Conservation (phyloP, 116 monocot genomes). For the Dioscorea cayenensis region DNA sequence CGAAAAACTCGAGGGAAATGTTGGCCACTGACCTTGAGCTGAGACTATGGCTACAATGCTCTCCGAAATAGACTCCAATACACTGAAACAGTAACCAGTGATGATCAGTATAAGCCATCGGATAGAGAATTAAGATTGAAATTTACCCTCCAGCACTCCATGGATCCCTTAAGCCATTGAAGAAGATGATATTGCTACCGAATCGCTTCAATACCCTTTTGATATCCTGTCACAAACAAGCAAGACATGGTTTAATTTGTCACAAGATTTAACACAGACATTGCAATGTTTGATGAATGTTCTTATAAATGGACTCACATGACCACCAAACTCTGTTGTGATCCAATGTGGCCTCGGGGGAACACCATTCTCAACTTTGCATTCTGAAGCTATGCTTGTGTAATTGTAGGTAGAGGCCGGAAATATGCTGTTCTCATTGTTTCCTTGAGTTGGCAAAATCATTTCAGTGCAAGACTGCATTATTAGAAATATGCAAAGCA, state of each 20-base stretch:
- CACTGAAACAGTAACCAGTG: conserved; percentile 7
- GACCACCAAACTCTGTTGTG: conserved; percentile 30
- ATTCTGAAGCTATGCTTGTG: background rate
- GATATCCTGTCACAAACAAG: conserved; percentile 17
- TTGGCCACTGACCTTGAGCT: conserved; percentile 25
- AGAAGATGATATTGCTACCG: conserved; percentile 59
- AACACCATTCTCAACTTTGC: conserved; percentile 4
- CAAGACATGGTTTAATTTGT: background rate
- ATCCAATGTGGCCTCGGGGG: conserved; percentile 33
- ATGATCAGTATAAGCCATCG: background rate
- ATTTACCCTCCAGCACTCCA: conserved; percentile 50
- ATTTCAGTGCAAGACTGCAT: conserved; percentile 35
- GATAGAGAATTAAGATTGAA: background rate
- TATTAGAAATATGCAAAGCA: too few relatives aligned
- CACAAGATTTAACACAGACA: background rate
- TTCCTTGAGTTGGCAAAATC: conserved; percentile 14
- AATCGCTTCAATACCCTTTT: conserved; percentile 24
- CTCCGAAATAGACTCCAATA: conserved; percentile 34
- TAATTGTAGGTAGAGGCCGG: conserved; percentile 12
- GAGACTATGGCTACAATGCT: conserved; percentile 37
- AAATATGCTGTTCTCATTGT: conserved; percentile 27
- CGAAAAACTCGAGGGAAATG: background rate
- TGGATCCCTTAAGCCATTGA: conserved; percentile 57
- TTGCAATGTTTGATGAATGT: background rate
- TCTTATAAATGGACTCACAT: conserved; percentile 17